phyloP scores from a whole-genome alignment of 306 rosid genomes.

The Lablab purpureus region DNA sequence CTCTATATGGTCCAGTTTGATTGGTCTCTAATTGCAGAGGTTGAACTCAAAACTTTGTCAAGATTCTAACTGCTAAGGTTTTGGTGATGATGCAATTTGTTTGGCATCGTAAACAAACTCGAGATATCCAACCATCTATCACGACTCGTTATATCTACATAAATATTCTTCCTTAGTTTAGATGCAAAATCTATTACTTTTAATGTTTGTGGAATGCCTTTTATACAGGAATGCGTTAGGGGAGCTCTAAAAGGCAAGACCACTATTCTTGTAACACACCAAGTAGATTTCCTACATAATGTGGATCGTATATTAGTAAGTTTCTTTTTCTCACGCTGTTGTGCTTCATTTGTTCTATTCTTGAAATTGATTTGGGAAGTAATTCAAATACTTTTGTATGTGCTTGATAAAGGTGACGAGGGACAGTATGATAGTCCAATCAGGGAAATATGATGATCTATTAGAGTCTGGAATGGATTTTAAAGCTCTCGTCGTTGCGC shows the following conservation, averaged over 20 bases:
- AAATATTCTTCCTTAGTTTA: not conserved
- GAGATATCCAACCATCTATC: not conserved
- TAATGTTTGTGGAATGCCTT: not conserved
- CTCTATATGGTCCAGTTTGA: not conserved
- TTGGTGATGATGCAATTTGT: not conserved
- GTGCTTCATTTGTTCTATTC: not conserved
- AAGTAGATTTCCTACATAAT: constrained; percentile 87
- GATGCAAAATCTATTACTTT: not conserved
- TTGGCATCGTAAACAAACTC: not conserved
- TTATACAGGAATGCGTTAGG: constrained; percentile 74
- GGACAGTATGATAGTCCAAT: constrained; percentile 75
- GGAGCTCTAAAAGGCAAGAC: constrained; percentile 80
- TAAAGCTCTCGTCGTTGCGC: constrained; percentile 72
- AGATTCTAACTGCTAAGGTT: not conserved
- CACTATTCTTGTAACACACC: constrained; percentile 81
- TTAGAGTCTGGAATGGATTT: constrained; percentile 67
- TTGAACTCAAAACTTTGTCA: not conserved
- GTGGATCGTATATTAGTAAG: constrained; percentile 77
- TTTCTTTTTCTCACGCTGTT: not conserved
- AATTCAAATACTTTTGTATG: constrained; percentile 2
- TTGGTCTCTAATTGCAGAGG: not conserved
- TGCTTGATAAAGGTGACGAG: constrained; percentile 65
- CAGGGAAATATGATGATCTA: constrained; percentile 66
- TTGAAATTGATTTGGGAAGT: not conserved
- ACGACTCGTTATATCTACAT: not conserved